Conservation (phyloP, 371 early-diverging fungal species). For the Mortierella sp. region DNA sequence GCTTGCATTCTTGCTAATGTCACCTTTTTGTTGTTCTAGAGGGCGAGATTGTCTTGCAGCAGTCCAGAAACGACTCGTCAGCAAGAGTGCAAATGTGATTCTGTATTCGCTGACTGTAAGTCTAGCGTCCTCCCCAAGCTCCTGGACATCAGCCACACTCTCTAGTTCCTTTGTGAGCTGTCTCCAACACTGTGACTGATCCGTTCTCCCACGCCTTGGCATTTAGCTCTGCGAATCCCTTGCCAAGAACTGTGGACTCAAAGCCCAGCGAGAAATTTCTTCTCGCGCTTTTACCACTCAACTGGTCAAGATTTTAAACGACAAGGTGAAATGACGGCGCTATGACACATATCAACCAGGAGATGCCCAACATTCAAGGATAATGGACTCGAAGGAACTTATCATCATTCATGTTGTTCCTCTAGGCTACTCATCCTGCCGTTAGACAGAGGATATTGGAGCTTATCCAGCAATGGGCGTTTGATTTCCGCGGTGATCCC, state of each 20-base stretch:
- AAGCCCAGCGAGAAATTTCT: slow-evolving; percentile 83
- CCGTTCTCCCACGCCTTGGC: background rate
- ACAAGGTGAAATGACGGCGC: slow-evolving; percentile 59
- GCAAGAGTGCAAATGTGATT: slow-evolving; percentile 87
- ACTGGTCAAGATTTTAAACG: slow-evolving; percentile 78
- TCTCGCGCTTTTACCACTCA: slow-evolving; percentile 89
- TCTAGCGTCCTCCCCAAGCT: background rate
- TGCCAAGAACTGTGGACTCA: slow-evolving; percentile 90
- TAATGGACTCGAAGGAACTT: background rate
- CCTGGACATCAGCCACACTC: background rate
- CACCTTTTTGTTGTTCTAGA: slow-evolving; percentile 47
- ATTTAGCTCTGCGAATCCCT: slow-evolving; percentile 81
- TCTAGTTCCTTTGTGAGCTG: background rate
- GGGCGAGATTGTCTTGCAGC: slow-evolving; percentile 79
- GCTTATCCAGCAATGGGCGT: slow-evolving; percentile 91
- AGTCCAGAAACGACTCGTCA: slow-evolving; percentile 75
- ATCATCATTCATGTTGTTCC: background rate
- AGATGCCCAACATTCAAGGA: too few relatives aligned
- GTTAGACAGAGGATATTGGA: slow-evolving; percentile 85
- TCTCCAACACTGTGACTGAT: background rate
- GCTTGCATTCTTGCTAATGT: background rate
- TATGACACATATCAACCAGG: background rate
- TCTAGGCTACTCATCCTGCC: slow-evolving; percentile 75
- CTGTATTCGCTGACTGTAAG: slow-evolving; percentile 80
- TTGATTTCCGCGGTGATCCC: slow-evolving; percentile 84